Percentiles rank a stretch among this genome's conserved stretches.
Evolutionary conservation across 345 rosid genomes (phyloP).

Genomic region (Tarenaya hassleriana): DNA sequence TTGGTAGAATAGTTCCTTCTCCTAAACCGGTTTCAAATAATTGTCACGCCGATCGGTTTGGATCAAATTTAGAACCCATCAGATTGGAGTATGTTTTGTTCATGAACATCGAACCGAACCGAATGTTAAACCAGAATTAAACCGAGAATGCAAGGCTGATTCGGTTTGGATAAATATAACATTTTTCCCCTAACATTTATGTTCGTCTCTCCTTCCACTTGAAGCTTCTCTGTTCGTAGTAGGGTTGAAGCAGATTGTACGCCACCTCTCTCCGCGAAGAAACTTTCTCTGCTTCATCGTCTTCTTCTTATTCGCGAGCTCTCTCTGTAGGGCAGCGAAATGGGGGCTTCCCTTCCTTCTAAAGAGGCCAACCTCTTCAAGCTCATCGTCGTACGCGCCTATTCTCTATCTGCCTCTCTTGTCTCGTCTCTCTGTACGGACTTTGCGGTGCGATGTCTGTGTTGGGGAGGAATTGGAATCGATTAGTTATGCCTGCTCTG

Average conservation of each 20-base stretch:
- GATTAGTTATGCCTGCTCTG: constrained; percentile 6
- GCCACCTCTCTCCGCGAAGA: constrained; percentile 36
- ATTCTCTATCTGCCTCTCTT: constrained; percentile 18
- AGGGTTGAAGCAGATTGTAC: constrained; percentile 80
- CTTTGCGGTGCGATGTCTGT: constrained; percentile 6
- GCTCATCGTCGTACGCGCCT: constrained; percentile 88
- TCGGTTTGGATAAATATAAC: too few species aligned
- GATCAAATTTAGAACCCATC: too few species aligned
- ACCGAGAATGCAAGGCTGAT: too few species aligned
- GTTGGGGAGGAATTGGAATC: not conserved
- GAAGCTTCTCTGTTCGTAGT: constrained; percentile 31
- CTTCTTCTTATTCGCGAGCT: constrained; percentile 26
- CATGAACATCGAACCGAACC: too few species aligned
- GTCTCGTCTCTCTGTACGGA: not conserved
- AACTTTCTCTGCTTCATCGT: not conserved
- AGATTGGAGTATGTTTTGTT: too few species aligned
- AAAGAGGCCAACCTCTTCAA: constrained; percentile 99
- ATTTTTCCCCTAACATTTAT: constrained; percentile 10
- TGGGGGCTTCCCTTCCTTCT: constrained; percentile 98
- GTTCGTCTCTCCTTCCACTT: not conserved
- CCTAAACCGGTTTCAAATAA: constrained; percentile 1
- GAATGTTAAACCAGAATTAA: too few species aligned
- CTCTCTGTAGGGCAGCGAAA: constrained; percentile 23
- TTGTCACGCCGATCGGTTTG: not conserved
- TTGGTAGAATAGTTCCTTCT: not conserved